Evolutionary conservation across 2,329 filamentous ascomycete genomes (phyloP).

Genomic region (Shiraia sp.): DNA sequence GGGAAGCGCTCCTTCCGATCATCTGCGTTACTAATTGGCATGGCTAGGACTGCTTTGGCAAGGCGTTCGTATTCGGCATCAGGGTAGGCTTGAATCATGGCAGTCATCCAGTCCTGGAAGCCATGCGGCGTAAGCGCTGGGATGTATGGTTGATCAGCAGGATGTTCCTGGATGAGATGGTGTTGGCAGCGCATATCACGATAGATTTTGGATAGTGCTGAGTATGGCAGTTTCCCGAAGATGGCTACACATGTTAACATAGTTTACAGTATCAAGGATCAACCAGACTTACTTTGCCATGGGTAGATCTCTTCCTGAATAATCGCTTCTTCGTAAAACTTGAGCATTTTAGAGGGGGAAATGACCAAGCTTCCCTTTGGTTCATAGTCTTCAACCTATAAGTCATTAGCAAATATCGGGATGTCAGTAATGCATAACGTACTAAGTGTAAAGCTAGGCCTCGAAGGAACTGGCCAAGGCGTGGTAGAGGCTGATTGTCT

Average conservation of each 20-base stretch:
- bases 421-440: too few species aligned
- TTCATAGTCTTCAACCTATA: slow-evolving; percentile 68
- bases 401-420: slow-evolving; percentile 13
- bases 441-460: slow-evolving; percentile 77
- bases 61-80: slow-evolving; percentile 74
- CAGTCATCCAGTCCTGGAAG: slow-evolving; percentile 67
- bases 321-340: slow-evolving; percentile 71
- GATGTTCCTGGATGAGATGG: slow-evolving; percentile 52
- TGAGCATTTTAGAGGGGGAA: slow-evolving; percentile 73
- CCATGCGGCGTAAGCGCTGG: slow-evolving; percentile 53
- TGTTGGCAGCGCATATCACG: slow-evolving; percentile 53
- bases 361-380: slow-evolving; percentile 72
- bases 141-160: slow-evolving; percentile 47
- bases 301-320: slow-evolving; percentile 69
- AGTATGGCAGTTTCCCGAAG: slow-evolving; percentile 48
- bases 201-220: slow-evolving; percentile 51
- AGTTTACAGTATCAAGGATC: not conserved
- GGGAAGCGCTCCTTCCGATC: slow-evolving; percentile 74
- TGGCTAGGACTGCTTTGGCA: slow-evolving; percentile 66
- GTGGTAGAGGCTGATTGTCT: slow-evolving; percentile 66
- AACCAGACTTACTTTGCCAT: slow-evolving; percentile 63
- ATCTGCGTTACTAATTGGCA: slow-evolving; percentile 70
- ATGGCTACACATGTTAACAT: slow-evolving; percentile 35
- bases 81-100: slow-evolving; percentile 75
- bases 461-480: slow-evolving; percentile 71